Base-by-base conservation (phyloP, 176 grass and related monocot genomes). In the Carex pumila region DNA sequence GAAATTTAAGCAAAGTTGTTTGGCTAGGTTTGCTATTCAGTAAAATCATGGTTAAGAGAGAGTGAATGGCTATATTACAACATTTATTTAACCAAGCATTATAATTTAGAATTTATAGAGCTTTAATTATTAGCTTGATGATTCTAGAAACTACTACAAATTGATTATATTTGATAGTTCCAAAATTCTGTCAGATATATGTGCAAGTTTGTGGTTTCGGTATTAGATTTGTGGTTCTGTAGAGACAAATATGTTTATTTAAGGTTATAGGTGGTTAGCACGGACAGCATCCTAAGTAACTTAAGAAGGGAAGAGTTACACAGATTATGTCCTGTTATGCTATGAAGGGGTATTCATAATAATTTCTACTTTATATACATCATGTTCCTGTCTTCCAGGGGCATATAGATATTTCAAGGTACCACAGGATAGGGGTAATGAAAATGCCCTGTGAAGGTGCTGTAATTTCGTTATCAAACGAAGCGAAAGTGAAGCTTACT, bases 401-500 rank as follows among this genome's bases (percentile, higher is more conserved):
- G 1, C n/a, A 15, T 77, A 77, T 77, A 53, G 50, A 77, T 78
- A 78, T 29, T 21, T 74, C n/a, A 30, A 78, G 25, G 29, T 4
- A 54, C 22, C 12, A 12, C 54, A 57, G 13, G 13, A 12, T 78
- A 78, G 13, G 13, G 50, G 52, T 57, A 57, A 15, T 57, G 25
- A 77, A 18, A 55, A 52, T 57, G 73, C 37, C 66, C 37, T 71
- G 32, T 71, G 39, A 36, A 37, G 73, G 63, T 21, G 82, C 14
- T 14, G 10, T 78, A 71, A 62, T 43, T 75, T 31, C 17, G n/a
- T 61, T 85, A 71, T 71, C 36, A 62, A 75, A 87, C 12, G 30
- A 75, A 81, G 34, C 77, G 79, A 36, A 79, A 87, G 71, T 86
- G 69, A 84, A 85, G 52, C 92, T 99, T 95, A 99, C 96, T 92